A percentile compares a stretch with the other conserved stretches of the same genome.
These are phyloP conservation scores for Ustanciosporium gigantosporum DNA, from an alignment of 1,284 basidiomycete genomes.

Conservation along the genomic window DNA sequence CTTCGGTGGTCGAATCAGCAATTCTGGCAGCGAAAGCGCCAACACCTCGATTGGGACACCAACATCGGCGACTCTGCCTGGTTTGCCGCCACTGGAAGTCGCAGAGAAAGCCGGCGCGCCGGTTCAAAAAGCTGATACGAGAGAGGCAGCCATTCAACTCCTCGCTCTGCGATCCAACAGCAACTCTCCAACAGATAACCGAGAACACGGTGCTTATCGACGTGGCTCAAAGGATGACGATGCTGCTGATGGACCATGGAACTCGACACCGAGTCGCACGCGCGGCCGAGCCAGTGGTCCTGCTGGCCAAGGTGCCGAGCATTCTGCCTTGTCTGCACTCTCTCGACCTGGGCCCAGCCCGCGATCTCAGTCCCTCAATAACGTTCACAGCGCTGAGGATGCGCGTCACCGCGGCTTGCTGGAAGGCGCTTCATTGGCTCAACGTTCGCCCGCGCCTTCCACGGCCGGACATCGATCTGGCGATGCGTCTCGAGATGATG, in stretches of 20 bases:
- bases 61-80: slow-evolving; percentile 17
- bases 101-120: not conserved
- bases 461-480: not conserved
- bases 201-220: slow-evolving; percentile 12
- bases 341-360: slow-evolving; percentile 18
- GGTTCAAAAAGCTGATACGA: slow-evolving; percentile 23
- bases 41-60: slow-evolving; percentile 36
- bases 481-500: not conserved
- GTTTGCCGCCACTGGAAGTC: slow-evolving; percentile 12
- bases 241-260: slow-evolving; percentile 21
- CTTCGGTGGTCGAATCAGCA: slow-evolving; percentile 29
- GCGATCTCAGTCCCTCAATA: not conserved
- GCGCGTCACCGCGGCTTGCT: not conserved
- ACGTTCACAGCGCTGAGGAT: not conserved
- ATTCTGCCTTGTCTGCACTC: slow-evolving; percentile 30
- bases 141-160: slow-evolving; percentile 37
- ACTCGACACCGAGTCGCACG: slow-evolving; percentile 21
- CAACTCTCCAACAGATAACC: slow-evolving; percentile 36
- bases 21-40: slow-evolving; percentile 26
- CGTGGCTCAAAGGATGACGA: slow-evolving; percentile 5
- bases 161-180: slow-evolving; percentile 31
- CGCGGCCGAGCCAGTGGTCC: not conserved
- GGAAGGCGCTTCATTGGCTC: not conserved
- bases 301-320: slow-evolving; percentile 12
- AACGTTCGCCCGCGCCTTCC: no score